phyloP scores from a whole-genome alignment of 768 basidiomycete genomes.

The Lepiota venenata region DNA sequence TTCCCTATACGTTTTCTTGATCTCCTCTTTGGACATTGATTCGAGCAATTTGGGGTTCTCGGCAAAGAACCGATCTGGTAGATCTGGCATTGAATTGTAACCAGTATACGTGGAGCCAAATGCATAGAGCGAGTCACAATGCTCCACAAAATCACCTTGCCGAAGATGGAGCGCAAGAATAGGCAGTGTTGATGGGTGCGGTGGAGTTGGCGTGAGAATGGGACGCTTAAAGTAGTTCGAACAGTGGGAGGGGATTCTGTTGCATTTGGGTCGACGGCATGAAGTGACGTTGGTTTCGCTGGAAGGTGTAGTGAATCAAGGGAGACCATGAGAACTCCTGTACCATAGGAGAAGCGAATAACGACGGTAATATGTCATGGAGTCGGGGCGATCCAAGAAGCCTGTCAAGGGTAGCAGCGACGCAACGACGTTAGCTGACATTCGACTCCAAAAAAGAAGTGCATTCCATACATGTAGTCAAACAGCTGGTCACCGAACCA shows the following conservation, averaged over 20 bases:
- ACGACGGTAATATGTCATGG: conserved; percentile 39
- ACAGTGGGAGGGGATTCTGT: conserved; percentile 16
- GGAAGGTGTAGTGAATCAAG: conserved; percentile 47
- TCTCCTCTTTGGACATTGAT: conserved; percentile 21
- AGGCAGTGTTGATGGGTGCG: conserved; percentile 26
- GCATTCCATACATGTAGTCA: conserved; percentile 44
- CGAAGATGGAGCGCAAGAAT: conserved; percentile 57
- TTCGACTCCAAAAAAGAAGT: conserved; percentile 1
- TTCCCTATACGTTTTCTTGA: conserved; percentile 29
- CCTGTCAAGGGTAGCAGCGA: too few relatives aligned
- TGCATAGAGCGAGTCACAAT: conserved; percentile 41
- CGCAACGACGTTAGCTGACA: not conserved
- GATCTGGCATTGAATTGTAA: conserved; percentile 49
- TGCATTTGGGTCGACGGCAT: not conserved
- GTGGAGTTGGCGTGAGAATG: not conserved
- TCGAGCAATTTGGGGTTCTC: conserved; percentile 1
- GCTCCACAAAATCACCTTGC: conserved; percentile 50
- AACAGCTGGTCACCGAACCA: conserved; percentile 39
- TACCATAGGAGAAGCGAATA: conserved; percentile 47
- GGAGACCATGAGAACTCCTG: conserved; percentile 60
- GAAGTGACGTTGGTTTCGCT: conserved; percentile 43
- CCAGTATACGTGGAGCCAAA: conserved; percentile 42
- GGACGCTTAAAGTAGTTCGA: too few relatives aligned
- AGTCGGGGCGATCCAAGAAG: conserved; percentile 43
- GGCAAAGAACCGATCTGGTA: conserved; percentile 42